Conservation (phyloP, 768 basidiomycete species). For the Suillus variegatus region DNA sequence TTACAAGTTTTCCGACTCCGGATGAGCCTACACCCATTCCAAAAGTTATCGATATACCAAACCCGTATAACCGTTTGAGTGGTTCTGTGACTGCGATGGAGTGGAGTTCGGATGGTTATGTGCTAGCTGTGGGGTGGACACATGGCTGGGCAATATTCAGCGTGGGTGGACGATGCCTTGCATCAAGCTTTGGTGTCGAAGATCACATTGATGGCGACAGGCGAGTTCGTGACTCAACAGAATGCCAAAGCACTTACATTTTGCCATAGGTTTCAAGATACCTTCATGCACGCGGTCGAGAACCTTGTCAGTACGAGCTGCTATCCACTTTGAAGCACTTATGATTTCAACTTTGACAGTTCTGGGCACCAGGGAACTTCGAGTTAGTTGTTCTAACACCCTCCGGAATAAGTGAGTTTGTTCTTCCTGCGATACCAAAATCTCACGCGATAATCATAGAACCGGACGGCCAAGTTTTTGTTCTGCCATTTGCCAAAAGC, state of each 20-base stretch:
- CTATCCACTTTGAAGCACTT: background rate
- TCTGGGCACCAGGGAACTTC: slow-evolving; percentile 93
- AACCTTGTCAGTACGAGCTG: slow-evolving; percentile 56
- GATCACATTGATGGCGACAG: slow-evolving; percentile 58
- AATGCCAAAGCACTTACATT: slow-evolving; percentile 1
- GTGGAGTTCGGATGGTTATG: slow-evolving; percentile 97
- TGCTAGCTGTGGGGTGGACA: slow-evolving; percentile 90
- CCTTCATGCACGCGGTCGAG: slow-evolving; percentile 81
- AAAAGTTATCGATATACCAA: slow-evolving; percentile 62
- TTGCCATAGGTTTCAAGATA: slow-evolving; percentile 66
- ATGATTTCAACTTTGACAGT: slow-evolving; percentile 46
- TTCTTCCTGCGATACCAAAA: background rate
- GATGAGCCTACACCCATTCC: slow-evolving; percentile 59
- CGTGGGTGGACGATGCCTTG: slow-evolving; percentile 84
- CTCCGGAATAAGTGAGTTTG: slow-evolving; percentile 48
- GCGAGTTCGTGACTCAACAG: slow-evolving; percentile 22
- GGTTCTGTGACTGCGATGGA: slow-evolving; percentile 71
- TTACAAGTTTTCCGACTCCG: slow-evolving; percentile 67
- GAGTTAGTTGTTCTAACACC: slow-evolving; percentile 80
- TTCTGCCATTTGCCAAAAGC: slow-evolving; percentile 92
- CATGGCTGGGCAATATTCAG: slow-evolving; percentile 91
- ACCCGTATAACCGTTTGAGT: slow-evolving; percentile 54
- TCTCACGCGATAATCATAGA: slow-evolving; percentile 37
- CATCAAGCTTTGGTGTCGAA: slow-evolving; percentile 73
- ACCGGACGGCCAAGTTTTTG: slow-evolving; percentile 72